A percentile compares a stretch with the other conserved stretches of the same genome.
These are phyloP conservation scores for Monosporascus cannonballus DNA, from an alignment of 2,329 filamentous ascomycete genomes.

Conservation along the genomic window DNA sequence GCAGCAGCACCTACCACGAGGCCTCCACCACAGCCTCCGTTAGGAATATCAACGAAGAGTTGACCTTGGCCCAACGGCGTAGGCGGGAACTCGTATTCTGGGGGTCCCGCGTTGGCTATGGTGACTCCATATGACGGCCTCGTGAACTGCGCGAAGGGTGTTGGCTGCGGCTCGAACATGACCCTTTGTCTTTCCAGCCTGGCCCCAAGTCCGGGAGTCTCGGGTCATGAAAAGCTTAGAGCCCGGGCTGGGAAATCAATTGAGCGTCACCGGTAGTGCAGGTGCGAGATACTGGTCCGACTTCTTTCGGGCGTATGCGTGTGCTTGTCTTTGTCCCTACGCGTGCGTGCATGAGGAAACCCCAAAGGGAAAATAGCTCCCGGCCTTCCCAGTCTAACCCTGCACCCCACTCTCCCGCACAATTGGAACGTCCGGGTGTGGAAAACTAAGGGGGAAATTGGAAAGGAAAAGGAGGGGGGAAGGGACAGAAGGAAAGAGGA, in stretches of 20 bases:
- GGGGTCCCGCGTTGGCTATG: slow-evolving; percentile 20
- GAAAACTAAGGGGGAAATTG: neutral
- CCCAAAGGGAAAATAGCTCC: neutral
- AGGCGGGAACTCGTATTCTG: slow-evolving; percentile 23
- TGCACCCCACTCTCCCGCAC: neutral
- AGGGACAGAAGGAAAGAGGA: slow-evolving; percentile 6
- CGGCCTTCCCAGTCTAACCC: slow-evolving; percentile 7
- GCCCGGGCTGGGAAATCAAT: neutral
- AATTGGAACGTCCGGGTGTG: neutral
- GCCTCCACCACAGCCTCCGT: slow-evolving; percentile 15
- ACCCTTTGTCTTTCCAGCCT: slow-evolving; percentile 17
- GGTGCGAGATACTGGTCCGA: neutral
- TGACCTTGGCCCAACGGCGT: slow-evolving; percentile 20
- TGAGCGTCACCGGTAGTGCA: neutral
- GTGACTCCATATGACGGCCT: slow-evolving; percentile 35
- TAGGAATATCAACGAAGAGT: neutral
- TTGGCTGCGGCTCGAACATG: slow-evolving; percentile 52
- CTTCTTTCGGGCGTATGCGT: neutral
- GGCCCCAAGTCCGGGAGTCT: slow-evolving; percentile 12
- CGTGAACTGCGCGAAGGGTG: slow-evolving; percentile 39
- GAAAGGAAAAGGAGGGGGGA: slow-evolving; percentile 3
- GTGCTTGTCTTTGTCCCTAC: neutral
- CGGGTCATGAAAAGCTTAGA: slow-evolving; percentile 15
- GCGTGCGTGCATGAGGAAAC: neutral
- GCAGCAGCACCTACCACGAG: slow-evolving; percentile 6